Evolutionary conservation across 2,329 filamentous ascomycete species (phyloP).

Genomic region (Alternaria gaisen): DNA sequence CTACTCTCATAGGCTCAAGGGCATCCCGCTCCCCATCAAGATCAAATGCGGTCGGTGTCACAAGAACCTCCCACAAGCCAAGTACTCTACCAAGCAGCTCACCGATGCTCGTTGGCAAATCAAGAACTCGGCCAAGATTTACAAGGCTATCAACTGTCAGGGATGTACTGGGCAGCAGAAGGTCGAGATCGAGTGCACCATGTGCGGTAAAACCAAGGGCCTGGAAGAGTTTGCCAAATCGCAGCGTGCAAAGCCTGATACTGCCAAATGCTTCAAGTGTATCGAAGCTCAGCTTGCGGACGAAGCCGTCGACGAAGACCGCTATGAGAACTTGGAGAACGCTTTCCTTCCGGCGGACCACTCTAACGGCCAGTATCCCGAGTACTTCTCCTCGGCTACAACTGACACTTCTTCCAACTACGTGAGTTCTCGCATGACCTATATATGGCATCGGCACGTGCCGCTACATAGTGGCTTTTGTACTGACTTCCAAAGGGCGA

Average conservation of each 20-base stretch:
- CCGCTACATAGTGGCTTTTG: too few species aligned
- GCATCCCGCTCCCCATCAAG: slow-evolving; percentile 33
- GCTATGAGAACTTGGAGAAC: slow-evolving; percentile 39
- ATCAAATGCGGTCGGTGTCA: slow-evolving; percentile 59
- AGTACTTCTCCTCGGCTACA: slow-evolving; percentile 31
- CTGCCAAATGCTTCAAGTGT: slow-evolving; percentile 49
- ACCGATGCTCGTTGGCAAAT: slow-evolving; percentile 39
- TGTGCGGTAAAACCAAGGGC: slow-evolving; percentile 58
- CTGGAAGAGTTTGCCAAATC: slow-evolving; percentile 61
- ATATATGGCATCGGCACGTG: background rate
- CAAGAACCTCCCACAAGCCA: slow-evolving; percentile 48
- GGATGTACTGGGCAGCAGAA: slow-evolving; percentile 55
- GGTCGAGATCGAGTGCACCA: slow-evolving; percentile 59
- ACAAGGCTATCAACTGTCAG: slow-evolving; percentile 52
- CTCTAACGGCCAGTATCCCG: slow-evolving; percentile 22
- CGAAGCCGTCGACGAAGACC: slow-evolving; percentile 37
- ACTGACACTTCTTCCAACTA: slow-evolving; percentile 27
- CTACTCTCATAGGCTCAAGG: slow-evolving; percentile 23
- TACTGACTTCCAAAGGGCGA: slow-evolving; percentile 27
- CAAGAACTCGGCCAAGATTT: slow-evolving; percentile 21
- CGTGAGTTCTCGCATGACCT: slow-evolving; percentile 22
- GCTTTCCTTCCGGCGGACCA: slow-evolving; percentile 32
- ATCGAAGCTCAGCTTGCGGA: slow-evolving; percentile 35
- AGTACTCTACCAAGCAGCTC: slow-evolving; percentile 61
- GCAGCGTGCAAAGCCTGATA: slow-evolving; percentile 57